Percentiles rank a stretch among this genome's conserved stretches.
These are phyloP conservation scores for Coniochaeta sp. DNA, from an alignment of 2,329 filamentous ascomycete species.

Conservation along the genomic window DNA sequence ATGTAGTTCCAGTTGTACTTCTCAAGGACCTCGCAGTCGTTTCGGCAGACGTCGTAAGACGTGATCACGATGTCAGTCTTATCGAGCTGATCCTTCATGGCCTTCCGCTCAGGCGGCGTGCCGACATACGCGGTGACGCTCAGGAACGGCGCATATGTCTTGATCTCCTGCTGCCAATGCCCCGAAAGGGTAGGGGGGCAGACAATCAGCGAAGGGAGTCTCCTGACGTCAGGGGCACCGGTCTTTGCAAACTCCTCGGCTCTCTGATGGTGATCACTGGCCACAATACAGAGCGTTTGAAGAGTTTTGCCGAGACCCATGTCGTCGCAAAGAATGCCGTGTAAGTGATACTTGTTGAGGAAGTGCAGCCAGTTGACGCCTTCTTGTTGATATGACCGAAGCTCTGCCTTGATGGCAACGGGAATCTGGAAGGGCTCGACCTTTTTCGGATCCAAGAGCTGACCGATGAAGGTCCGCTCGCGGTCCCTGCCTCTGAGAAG, in stretches of 20 bases:
- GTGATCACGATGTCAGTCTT: conserved; percentile 91
- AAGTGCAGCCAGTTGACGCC: conserved; percentile 99
- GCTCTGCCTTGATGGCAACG: conserved; percentile 91
- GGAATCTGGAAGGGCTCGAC: conserved; percentile 91
- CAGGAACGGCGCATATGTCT: conserved; percentile 91
- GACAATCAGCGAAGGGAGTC: conserved; percentile 84
- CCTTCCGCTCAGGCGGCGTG: conserved; percentile 71
- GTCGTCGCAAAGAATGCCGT: conserved; percentile 96
- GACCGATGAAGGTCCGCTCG: conserved; percentile 92
- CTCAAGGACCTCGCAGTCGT: conserved; percentile 79
- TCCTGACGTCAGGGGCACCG: conserved; percentile 67
- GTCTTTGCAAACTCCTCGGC: conserved; percentile 86
- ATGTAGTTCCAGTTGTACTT: conserved; percentile 95
- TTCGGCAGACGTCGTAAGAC: conserved; percentile 95
- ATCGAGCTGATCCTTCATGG: conserved; percentile 61
- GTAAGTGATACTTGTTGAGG: conserved; percentile 94
- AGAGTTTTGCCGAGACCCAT: conserved; percentile 98
- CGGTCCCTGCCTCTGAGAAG: conserved; percentile 84
- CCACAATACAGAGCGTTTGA: conserved; percentile 95
- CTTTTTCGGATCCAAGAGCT: conserved; percentile 94
- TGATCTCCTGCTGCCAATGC: conserved; percentile 98
- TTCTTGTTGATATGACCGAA: conserved; percentile 96
- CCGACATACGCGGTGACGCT: conserved; percentile 87
- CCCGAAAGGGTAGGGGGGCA: conserved; percentile 94
- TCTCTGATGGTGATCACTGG: conserved; percentile 91